Base-by-base conservation (phyloP, 768 basidiomycete genomes). In the Mycena kentingensis region DNA sequence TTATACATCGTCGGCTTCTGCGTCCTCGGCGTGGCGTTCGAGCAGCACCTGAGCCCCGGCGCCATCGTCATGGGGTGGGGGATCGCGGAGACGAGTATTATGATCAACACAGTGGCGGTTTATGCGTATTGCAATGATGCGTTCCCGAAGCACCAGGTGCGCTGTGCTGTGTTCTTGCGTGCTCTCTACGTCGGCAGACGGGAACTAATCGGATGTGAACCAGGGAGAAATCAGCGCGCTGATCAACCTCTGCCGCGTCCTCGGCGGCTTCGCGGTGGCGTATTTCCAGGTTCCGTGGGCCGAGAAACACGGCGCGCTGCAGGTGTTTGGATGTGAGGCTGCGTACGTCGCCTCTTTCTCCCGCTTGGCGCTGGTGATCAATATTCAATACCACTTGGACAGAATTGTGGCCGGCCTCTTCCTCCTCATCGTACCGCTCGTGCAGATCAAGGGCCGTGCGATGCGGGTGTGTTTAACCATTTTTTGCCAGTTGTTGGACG, bases 251-350 rank as follows among this genome's bases (percentile, higher is more conserved):
- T 67, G 72, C 2, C 73, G 82, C 35, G 74, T 72, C 5, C 69
- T 81, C n/a, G 80, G 79, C 47, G 79, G 70, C 15, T 83, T 83
- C 65, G 74, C 72, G 41, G 80, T 83, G 11, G 80, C 82, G 2
- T 83, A 76, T 62, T 82, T 79, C 67, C 82, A 83, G 58, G 76
- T 82, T 1, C 75, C 76, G 3, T 82, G 82, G 82, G 81, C 81
- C 3, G 59, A 61, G 22, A 74, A 73, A 55, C 58, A 78, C 47
- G 82, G 82, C 24, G 77, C 82, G 3, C 64, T 82, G 26, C 78
- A 82, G 60, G 77, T 78, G 4, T 79, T 81, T 55, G 82, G 81
- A 12, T 70, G 70, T 28, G 82, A 84, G 60, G 80, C 79, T 22
- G 82, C 81, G 67, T 76, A 63, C 58, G 77, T 66, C 3, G 47